A percentile compares a stretch with the other conserved stretches of the same genome.
These are phyloP conservation scores for Hanseniaspora taiwanica DNA, from an alignment of 805 yeast species.

Conservation along the genomic window DNA sequence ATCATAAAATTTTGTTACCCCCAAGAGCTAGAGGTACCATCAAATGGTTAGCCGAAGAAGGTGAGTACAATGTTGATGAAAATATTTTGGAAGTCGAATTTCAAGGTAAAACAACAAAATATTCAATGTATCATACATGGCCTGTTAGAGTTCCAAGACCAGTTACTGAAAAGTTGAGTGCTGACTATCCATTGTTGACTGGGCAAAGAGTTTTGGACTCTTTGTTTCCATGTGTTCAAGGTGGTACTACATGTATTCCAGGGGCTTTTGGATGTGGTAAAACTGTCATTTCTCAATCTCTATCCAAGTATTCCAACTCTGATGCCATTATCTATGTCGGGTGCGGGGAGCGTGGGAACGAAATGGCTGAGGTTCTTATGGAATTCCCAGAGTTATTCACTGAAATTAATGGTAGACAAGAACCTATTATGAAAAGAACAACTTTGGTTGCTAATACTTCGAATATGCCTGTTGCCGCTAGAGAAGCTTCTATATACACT, in stretches of 20 bases:
- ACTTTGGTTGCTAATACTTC: conserved; percentile 97
- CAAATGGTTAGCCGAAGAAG: conserved; percentile 76
- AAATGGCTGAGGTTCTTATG: conserved; percentile 99
- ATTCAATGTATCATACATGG: conserved; percentile 97
- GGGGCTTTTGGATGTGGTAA: conserved; percentile 99
- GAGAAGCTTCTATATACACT: conserved; percentile 98
- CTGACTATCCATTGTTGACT: conserved; percentile 89
- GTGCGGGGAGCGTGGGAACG: conserved; percentile 94
- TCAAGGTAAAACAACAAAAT: conserved; percentile 67
- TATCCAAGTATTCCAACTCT: conserved; percentile 94
- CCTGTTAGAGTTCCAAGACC: conserved; percentile 99
- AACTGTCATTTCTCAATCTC: conserved; percentile 93
- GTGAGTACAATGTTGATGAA: conserved; percentile 85
- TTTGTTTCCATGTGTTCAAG: conserved; percentile 97
- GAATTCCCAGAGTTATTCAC: conserved; percentile 97
- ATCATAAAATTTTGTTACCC: conserved; percentile 89
- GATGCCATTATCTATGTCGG: conserved; percentile 95
- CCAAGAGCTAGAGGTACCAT: conserved; percentile 98
- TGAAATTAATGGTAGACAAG: conserved; percentile 83
- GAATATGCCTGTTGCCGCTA: conserved; percentile 99
- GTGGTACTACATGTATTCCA: conserved; percentile 99
- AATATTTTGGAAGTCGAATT: conserved; percentile 87
- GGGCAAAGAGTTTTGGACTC: conserved; percentile 99
- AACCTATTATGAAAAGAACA: conserved; percentile 99
- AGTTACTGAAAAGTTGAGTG: conserved; percentile 84